A percentile compares a stretch with the other conserved stretches of the same genome.
These are phyloP conservation scores for Pharus latifolius DNA, from an alignment of 176 grass and related monocot genomes.

Conservation along the genomic window DNA sequence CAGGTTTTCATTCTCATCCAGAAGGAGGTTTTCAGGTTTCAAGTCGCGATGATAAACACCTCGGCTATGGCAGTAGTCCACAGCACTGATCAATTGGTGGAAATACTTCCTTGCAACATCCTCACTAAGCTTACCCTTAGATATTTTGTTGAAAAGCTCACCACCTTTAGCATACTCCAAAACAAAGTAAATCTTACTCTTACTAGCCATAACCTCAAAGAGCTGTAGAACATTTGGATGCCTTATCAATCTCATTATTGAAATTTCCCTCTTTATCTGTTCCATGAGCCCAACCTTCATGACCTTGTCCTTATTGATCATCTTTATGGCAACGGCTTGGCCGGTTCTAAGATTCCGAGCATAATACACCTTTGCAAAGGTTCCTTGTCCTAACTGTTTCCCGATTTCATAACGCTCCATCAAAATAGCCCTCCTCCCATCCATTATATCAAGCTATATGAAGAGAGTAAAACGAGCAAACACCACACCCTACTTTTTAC, in stretches of 20 bases:
- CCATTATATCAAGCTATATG: conserved; percentile 32
- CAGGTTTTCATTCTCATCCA: conserved; percentile 84
- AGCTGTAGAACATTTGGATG: conserved; percentile 86
- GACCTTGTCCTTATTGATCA: conserved; percentile 90
- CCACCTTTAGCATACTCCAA: conserved; percentile 94
- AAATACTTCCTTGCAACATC: conserved; percentile 76
- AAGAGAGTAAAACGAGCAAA: background rate
- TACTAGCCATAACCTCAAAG: conserved; percentile 90
- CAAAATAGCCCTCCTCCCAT: conserved; percentile 48
- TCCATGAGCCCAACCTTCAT: conserved; percentile 78
- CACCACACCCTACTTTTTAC: background rate
- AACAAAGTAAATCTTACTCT: conserved; percentile 87
- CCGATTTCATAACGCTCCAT: conserved; percentile 83
- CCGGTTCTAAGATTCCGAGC: conserved; percentile 57
- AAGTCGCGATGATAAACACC: conserved; percentile 88
- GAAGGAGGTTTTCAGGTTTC: conserved; percentile 85
- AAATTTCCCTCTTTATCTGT: conserved; percentile 92
- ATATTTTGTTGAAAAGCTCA: conserved; percentile 85
- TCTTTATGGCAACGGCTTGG: conserved; percentile 89
- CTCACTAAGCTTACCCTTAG: conserved; percentile 65
- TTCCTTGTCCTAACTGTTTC: conserved; percentile 83
- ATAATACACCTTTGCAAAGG: conserved; percentile 94
- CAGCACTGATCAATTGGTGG: conserved; percentile 72
- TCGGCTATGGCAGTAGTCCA: conserved; percentile 92
- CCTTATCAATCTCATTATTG: conserved; percentile 80